Base-by-base conservation (phyloP, 352 stramenopile genomes). In the Pythium guiyangense region DNA sequence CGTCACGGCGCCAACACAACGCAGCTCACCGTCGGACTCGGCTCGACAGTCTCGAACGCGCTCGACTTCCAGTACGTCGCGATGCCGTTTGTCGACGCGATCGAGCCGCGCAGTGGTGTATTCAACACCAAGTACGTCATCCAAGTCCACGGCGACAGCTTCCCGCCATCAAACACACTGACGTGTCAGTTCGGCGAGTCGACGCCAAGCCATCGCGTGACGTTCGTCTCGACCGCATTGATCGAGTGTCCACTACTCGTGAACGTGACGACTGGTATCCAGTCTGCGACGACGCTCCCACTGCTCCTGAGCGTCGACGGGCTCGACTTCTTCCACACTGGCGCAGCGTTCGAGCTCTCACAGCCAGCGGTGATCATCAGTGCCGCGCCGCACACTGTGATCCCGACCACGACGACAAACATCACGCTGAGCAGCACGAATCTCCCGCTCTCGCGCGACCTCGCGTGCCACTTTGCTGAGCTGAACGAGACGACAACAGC, bases 261-360 rank as follows among this genome's bases (percentile, higher is more conserved):
- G 15, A 52, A 10, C 18, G 34, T 27, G 6, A 18, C 15, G 11
- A 46, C 22, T 12, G 50, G 37, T 3, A 18, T 45, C 18, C 40
- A 59, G 37, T 3, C 50, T n/a, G 22, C 34, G 1, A 10, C 20
- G 18, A 44, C 20, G 10, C 40, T 81, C 2, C 49, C 62, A 0
- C 49, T 82, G 50, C 49, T 56, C 4, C 49, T 82, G 26, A 74
- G 68, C 37, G 54, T 79, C 45, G 61, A 61, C 49, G 70, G 62
- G 12, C 14, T 44, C 0, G 6, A 63, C 4, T 79, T 60, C 12
- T 66, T 79, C 35, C 58, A 68, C 9, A 78, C 71, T 35, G 67
- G 71, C 0, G 67, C 67, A 12, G 59, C 22, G 14, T 77, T 81
- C 25, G 63, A 63, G 17, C 46, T 72, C 10, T 64, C 73, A 26